Evolutionary conservation across 1,284 basidiomycete species (phyloP).

Genomic region (Trichosporon sp.): DNA sequence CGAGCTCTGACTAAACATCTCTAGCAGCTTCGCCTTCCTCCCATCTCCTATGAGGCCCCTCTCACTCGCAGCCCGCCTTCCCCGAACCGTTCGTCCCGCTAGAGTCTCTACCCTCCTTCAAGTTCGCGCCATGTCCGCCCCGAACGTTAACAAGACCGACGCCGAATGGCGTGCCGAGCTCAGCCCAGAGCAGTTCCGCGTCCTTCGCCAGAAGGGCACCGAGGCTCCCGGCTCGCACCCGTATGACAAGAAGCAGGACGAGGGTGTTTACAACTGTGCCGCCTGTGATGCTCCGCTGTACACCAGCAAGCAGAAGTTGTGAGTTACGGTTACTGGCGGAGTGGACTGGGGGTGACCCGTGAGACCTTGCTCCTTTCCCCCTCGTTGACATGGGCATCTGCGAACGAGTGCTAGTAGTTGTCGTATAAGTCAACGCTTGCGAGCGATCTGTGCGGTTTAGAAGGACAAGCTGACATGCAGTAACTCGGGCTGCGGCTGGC

Average conservation of each 20-base stretch:
- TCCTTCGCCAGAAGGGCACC: constrained; percentile 84
- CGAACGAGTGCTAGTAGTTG: too few species aligned
- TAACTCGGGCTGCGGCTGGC: constrained; percentile 92
- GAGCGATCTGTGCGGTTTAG: too few species aligned
- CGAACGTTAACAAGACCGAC: constrained; percentile 65
- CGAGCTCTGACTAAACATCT: background rate
- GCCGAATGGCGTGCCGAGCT: constrained; percentile 84
- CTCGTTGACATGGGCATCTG: background rate
- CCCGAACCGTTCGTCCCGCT: constrained; percentile 6
- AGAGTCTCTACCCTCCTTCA: background rate
- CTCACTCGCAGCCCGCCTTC: background rate
- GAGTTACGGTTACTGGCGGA: constrained; percentile 24
- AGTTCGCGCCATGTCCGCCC: constrained; percentile 28
- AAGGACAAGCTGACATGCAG: constrained; percentile 34
- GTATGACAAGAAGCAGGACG: constrained; percentile 69
- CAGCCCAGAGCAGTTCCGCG: constrained; percentile 81
- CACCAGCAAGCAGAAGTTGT: constrained; percentile 85
- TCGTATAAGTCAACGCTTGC: too few species aligned
- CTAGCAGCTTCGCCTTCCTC: background rate
- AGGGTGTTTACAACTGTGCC: constrained; percentile 66
- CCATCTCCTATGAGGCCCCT: background rate
- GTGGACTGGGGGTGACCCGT: constrained; percentile 6
- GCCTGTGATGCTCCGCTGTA: constrained; percentile 65
- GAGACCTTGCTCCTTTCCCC: background rate
- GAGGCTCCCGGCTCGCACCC: constrained; percentile 75